These are phyloP conservation scores for Lophium mytilinum DNA, from an alignment of 495 filamentous ascomycete species.

Conservation along the genomic window DNA sequence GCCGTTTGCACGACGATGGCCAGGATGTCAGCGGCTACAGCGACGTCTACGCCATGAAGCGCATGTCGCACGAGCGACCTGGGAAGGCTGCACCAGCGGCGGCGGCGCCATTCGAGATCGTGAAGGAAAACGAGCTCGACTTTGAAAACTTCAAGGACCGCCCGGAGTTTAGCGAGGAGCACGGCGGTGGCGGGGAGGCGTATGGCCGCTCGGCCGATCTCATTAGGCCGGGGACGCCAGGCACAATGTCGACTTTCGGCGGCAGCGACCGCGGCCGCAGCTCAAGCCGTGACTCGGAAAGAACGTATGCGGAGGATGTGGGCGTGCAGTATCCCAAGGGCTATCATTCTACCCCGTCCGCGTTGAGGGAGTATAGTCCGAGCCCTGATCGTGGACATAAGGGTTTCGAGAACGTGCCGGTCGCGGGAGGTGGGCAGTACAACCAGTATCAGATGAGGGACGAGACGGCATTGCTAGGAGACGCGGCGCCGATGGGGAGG, in stretches of 20 bases:
- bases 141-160: conserved; percentile 88
- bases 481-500: conserved; percentile 31
- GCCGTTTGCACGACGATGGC: conserved; percentile 56
- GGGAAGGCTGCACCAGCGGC: conserved; percentile 51
- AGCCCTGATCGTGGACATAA: conserved; percentile 9
- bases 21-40: conserved; percentile 40
- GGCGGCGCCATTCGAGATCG: conserved; percentile 70
- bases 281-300: conserved; percentile 19
- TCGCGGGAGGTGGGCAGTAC: background rate
- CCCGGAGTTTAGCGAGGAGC: conserved; percentile 78
- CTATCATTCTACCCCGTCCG: conserved; percentile 31
- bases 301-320: conserved; percentile 9
- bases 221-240: conserved; percentile 28
- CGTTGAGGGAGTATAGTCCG: conserved; percentile 27
- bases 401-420: background rate
- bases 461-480: conserved; percentile 18
- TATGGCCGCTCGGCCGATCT: conserved; percentile 28
- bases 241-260: conserved; percentile 4
- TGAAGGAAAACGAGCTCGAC: conserved; percentile 82
- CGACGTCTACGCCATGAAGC: conserved; percentile 63
- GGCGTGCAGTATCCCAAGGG: conserved; percentile 32
- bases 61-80: conserved; percentile 66
- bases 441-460: conserved; percentile 19
- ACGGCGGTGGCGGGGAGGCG: conserved; percentile 59
- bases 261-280: conserved; percentile 19